Conservation (phyloP, 2,329 filamentous ascomycete species). For the Fusarium illudens region DNA sequence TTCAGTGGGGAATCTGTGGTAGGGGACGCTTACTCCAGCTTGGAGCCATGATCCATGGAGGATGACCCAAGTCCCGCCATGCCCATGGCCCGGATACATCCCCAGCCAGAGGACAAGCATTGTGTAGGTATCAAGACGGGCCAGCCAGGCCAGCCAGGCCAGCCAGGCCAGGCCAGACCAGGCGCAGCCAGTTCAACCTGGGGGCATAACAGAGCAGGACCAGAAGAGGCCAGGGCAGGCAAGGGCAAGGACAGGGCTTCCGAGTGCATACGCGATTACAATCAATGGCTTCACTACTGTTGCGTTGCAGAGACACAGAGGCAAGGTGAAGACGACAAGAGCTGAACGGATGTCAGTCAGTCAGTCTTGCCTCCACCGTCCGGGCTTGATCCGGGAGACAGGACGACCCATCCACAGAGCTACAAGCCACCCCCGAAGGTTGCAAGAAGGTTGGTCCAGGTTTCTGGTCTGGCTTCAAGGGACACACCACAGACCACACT, state of each 20-base stretch:
- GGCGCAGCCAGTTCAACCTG: constrained; percentile 3
- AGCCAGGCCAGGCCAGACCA: constrained; percentile 14
- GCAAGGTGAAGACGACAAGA: background rate
- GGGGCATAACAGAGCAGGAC: constrained; percentile 5
- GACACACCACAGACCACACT: background rate
- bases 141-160: constrained; percentile 12
- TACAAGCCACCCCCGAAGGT: constrained; percentile 37
- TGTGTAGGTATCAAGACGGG: background rate
- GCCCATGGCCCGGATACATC: constrained; percentile 2
- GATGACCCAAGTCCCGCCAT: constrained; percentile 19
- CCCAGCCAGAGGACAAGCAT: constrained; percentile 6
- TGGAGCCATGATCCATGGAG: constrained; percentile 18
- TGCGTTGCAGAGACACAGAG: background rate
- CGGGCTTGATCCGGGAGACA: constrained; percentile 33
- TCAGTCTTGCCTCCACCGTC: constrained; percentile 18
- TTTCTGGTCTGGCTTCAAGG: constrained; percentile 1
- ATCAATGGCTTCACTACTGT: background rate
- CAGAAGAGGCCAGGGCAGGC: background rate
- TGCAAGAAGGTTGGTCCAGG: constrained; percentile 12
- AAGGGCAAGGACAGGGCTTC: background rate
- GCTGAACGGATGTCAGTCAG: background rate
- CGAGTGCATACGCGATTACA: background rate
- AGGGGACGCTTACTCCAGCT: background rate
- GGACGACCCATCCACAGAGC: constrained; percentile 23
- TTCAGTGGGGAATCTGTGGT: constrained; percentile 23